phyloP scores from a whole-genome alignment of 192 early-diverging fungal genomes.

The Umbelopsis sp. region DNA sequence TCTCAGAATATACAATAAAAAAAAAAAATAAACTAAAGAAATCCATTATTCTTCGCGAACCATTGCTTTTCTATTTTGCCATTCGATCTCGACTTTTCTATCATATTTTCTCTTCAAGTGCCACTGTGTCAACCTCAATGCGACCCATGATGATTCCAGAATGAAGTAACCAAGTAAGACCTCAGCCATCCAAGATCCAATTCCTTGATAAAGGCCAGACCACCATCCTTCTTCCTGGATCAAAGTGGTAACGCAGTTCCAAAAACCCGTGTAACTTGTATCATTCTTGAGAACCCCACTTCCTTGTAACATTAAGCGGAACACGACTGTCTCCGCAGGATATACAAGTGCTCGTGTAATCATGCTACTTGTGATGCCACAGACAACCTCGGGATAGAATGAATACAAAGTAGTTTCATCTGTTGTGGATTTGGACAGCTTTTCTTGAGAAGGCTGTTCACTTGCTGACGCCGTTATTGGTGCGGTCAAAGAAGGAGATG shows the following conservation, averaged over 20 bases:
- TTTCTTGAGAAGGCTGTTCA: not conserved
- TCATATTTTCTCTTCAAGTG: not conserved
- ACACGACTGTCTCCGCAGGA: constrained; percentile 50
- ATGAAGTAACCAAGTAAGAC: constrained; percentile 43
- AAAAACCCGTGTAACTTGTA: constrained; percentile 41
- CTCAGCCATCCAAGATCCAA: constrained; percentile 40
- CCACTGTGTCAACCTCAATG: not conserved
- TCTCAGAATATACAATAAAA: constrained; percentile 10
- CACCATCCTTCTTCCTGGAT: constrained; percentile 33
- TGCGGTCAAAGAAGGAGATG: not conserved
- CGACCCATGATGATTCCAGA: constrained; percentile 42
- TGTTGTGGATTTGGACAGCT: not conserved
- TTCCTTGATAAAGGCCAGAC: constrained; percentile 33
- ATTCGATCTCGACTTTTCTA: constrained; percentile 4
- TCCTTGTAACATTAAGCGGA: constrained; percentile 47
- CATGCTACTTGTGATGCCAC: constrained; percentile 48
- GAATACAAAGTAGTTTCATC: constrained; percentile 36
- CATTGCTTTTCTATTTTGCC: not conserved
- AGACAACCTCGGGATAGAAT: constrained; percentile 54
- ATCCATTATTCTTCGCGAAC: not conserved
- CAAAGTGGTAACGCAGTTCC: constrained; percentile 39
- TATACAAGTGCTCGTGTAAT: constrained; percentile 44
- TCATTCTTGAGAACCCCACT: constrained; percentile 39
- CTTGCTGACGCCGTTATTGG: not conserved
- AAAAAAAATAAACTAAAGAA: not conserved